Base-by-base conservation (phyloP, 108 stramenopile species). In the Skeletonema potamos region DNA sequence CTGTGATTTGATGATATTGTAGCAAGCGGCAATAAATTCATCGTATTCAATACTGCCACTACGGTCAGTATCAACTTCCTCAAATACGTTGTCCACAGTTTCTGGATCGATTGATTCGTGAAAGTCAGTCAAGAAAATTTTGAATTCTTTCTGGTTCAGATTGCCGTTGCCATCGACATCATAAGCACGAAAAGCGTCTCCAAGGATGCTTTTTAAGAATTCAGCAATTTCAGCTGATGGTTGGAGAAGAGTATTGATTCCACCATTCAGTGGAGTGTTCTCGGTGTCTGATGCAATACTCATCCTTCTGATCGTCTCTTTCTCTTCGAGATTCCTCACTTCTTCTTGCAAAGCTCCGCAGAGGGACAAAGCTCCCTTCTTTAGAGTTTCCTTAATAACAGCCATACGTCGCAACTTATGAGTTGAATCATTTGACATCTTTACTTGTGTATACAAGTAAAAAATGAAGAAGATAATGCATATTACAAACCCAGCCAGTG, bases 11-110 rank as follows among this genome's bases (percentile, higher is more conserved):
- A 97, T 89, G 58, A 95, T 82, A 59, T 79, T 63, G 39, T 92
- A 91, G 33, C 92, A 92, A 41, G 93, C 86, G 18, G 66, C 64
- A 20, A 98, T 91, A 70, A 98, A 98, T 81, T 98, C 98, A 34
- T 93, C 85, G 58, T 87, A 90, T 15, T 84, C 81, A 61, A 98
- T 89, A 43, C 55, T 59, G 12, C 91, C 93, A 44, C 72, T 79
- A 3, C 72, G 59, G 65, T 98, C 89, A 1, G 59, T 72, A 67
- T 97, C 97, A 43, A 91, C 88, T 30, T 83, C 66, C 9, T 32
- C 37, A 36, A 94, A 81, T 32, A 97, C 63, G 10, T 73, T 57
- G 15, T 84, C 59, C 30, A 92, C 65, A 36, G 87, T 71, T 2
- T 69, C 58, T 22, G 83, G 75, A 17, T 62, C 61, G 44, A 93